Evolutionary conservation across 106 monocot genomes (phyloP).

Genomic region (Dendrobium nobile): DNA sequence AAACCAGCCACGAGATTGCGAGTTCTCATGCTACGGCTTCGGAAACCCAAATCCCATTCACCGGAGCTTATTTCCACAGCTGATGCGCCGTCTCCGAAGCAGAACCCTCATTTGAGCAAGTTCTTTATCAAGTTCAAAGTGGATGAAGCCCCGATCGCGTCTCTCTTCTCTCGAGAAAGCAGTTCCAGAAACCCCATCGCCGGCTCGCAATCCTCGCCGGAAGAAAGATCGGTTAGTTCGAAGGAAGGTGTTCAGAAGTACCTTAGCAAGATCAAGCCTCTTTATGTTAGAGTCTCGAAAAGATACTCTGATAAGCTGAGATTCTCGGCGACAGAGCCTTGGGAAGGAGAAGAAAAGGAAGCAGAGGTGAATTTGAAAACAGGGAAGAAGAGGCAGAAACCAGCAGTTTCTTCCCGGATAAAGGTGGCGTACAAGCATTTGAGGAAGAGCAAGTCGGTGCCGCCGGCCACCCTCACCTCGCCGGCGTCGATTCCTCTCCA

Average conservation of each 20-base stretch:
- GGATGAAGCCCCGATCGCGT: slow-evolving; percentile 41
- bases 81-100: too few species aligned
- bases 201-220: neutral
- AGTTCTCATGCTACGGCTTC: slow-evolving; percentile 40
- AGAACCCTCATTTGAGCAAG: too few species aligned
- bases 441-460: slow-evolving; percentile 51
- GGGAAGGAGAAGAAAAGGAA: slow-evolving; percentile 3
- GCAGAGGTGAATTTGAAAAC: too few species aligned
- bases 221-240: slow-evolving; percentile 24
- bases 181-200: neutral
- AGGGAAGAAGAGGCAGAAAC: slow-evolving; percentile 9
- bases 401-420: slow-evolving; percentile 24
- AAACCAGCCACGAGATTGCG: slow-evolving; percentile 68
- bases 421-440: slow-evolving; percentile 43
- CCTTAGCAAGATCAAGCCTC: slow-evolving; percentile 69
- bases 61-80: neutral
- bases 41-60: slow-evolving; percentile 24
- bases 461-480: neutral
- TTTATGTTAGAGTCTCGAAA: slow-evolving; percentile 37
- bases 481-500: neutral
- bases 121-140: slow-evolving; percentile 51
- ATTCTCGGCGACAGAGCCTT: neutral
- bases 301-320: slow-evolving; percentile 5
- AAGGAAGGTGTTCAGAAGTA: slow-evolving; percentile 68
- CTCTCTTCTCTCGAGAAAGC: neutral